Conservation (phyloP, 208 protist genomes). For the Phytomonas sp. region DNA sequence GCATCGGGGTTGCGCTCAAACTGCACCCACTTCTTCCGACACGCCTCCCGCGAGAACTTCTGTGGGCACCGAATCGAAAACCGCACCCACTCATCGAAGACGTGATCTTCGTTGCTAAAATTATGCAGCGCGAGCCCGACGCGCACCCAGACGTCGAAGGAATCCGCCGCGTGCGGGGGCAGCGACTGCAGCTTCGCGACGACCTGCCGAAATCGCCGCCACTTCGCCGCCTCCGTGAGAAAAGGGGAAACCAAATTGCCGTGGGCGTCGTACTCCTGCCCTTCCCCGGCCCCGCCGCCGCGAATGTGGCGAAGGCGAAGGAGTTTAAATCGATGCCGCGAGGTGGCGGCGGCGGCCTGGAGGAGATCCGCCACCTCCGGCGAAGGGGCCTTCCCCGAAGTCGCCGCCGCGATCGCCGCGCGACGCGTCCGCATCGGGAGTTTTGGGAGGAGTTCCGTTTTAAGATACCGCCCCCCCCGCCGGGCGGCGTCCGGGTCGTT, state of each 20-base stretch:
- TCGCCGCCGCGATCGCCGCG: too few relatives aligned
- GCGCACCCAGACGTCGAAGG: conserved; percentile 75
- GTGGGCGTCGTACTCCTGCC: conserved; percentile 68
- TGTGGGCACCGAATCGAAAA: conserved; percentile 71
- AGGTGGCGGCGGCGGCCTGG: conserved; percentile 17
- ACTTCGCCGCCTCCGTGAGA: conserved; percentile 65
- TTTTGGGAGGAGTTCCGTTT: too few relatives aligned
- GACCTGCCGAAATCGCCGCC: conserved; percentile 52
- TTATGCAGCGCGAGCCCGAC: conserved; percentile 81
- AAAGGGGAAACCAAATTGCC: conserved; percentile 69
- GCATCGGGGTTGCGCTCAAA: conserved; percentile 81
- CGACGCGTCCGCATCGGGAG: too few relatives aligned
- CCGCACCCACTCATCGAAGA: conserved; percentile 82
- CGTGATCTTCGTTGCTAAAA: conserved; percentile 70
- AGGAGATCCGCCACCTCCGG: conserved; percentile 8
- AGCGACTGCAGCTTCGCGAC: conserved; percentile 48
- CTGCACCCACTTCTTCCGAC: conserved; percentile 73
- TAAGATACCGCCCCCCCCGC: conserved; percentile 1
- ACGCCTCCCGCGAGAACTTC: conserved; percentile 73
- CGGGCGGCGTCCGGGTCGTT: conserved; percentile 15
- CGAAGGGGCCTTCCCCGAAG: conserved; percentile 6
- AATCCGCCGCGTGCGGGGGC: conserved; percentile 44
- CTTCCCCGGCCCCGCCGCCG: conserved; percentile 35
- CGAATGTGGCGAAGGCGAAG: conserved; percentile 37
- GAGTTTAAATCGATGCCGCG: conserved; percentile 38